phyloP scores from a whole-genome alignment of 768 basidiomycete genomes.

The Phaeotremella fagi region DNA sequence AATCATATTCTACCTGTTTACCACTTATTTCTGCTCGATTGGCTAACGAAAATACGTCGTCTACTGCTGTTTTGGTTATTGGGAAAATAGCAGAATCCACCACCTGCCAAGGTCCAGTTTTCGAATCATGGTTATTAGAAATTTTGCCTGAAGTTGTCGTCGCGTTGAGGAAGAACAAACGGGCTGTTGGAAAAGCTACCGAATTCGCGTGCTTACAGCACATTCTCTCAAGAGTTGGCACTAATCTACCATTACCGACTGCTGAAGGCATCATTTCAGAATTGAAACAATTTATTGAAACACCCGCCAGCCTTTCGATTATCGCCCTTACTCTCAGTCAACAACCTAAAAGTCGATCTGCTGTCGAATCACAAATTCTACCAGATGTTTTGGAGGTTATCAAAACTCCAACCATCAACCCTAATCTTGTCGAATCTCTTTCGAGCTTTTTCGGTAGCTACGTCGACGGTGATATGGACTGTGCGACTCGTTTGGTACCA shows the following conservation, averaged over 20 bases:
- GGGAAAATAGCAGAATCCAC: constrained; percentile 64
- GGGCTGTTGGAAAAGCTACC: constrained; percentile 69
- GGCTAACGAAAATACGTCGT: constrained; percentile 48
- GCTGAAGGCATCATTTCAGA: constrained; percentile 64
- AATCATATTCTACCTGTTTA: constrained; percentile 30
- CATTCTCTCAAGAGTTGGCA: constrained; percentile 40
- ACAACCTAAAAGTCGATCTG: constrained; percentile 24
- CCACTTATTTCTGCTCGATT: constrained; percentile 43
- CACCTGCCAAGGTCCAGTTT: constrained; percentile 32
- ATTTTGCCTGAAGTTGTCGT: constrained; percentile 74
- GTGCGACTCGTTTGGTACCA: constrained; percentile 75
- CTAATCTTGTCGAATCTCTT: constrained; percentile 72
- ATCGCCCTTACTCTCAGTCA: constrained; percentile 57
- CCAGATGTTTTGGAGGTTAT: constrained; percentile 55
- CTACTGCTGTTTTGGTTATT: constrained; percentile 64
- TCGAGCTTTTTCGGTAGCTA: constrained; percentile 75
- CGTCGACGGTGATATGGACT: constrained; percentile 74
- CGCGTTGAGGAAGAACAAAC: constrained; percentile 69
- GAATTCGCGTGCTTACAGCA: constrained; percentile 70
- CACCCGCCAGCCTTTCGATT: constrained; percentile 51
- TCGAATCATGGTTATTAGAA: constrained; percentile 66
- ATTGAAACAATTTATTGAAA: constrained; percentile 68
- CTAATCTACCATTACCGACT: constrained; percentile 55
- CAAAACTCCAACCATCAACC: constrained; percentile 72
- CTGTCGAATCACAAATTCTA: constrained; percentile 40